phyloP scores from a whole-genome alignment of 345 rosid genomes.

The Lagerstroemia speciosa region DNA sequence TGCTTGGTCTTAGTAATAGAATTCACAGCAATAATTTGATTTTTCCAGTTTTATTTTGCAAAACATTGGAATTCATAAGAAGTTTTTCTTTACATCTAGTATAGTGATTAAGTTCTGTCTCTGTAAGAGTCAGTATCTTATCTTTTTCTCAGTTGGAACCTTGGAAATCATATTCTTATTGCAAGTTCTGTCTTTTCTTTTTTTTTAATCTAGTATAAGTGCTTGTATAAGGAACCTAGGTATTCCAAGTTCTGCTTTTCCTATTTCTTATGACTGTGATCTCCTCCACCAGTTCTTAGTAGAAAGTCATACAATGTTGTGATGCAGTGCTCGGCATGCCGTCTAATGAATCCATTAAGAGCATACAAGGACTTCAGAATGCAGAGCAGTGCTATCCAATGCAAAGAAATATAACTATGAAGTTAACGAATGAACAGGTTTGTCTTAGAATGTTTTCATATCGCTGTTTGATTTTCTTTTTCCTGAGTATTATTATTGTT shows the following conservation, averaged over 20 bases:
- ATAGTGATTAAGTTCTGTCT: background rate
- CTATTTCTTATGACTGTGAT: background rate
- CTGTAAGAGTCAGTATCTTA: background rate
- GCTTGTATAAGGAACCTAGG: background rate
- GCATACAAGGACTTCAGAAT: conserved; percentile 42
- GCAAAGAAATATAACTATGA: conserved; percentile 59
- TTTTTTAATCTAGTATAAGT: background rate
- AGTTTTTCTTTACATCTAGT: background rate
- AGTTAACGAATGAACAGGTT: conserved; percentile 84
- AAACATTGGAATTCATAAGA: background rate
- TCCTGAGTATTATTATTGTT: background rate
- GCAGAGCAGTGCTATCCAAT: conserved; percentile 71
- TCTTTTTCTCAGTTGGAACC: background rate
- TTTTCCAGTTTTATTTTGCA: background rate
- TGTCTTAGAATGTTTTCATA: background rate
- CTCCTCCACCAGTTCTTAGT: background rate
- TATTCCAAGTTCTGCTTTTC: background rate
- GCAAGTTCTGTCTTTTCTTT: background rate
- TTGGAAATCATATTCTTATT: background rate
- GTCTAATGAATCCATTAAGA: conserved; percentile 48
- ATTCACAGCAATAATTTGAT: background rate
- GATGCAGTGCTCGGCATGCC: conserved; percentile 31
- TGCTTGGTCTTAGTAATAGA: background rate
- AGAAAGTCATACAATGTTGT: background rate
- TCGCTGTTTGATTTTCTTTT: background rate